Evolutionary conservation across 768 basidiomycete species (phyloP).

Genomic region (Amanita pallidorosea): DNA sequence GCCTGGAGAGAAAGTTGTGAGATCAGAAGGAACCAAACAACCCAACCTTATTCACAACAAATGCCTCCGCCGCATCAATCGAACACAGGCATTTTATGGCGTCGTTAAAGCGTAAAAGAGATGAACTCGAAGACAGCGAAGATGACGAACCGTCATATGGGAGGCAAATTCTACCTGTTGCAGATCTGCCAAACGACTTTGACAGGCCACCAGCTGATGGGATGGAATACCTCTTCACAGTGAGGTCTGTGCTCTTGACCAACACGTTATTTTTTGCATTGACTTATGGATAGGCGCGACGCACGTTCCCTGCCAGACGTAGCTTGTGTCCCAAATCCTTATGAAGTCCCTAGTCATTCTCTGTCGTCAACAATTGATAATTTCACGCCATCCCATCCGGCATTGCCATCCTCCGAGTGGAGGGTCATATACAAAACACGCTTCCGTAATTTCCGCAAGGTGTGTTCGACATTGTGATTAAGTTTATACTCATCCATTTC

Average conservation of each 20-base stretch:
- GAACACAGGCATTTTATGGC: constrained; percentile 12
- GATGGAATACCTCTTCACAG: constrained; percentile 71
- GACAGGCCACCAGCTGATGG: constrained; percentile 59
- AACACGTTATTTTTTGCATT: background rate
- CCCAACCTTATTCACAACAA: background rate
- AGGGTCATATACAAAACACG: constrained; percentile 40
- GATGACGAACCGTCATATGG: constrained; percentile 55
- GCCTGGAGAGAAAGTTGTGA: background rate
- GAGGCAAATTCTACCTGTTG: constrained; percentile 72
- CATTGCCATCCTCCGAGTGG: constrained; percentile 63
- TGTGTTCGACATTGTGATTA: constrained; percentile 15
- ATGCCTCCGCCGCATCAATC: background rate
- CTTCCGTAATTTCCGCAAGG: constrained; percentile 60
- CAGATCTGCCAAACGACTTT: constrained; percentile 63
- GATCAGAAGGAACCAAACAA: constrained; percentile 1
- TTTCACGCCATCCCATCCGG: constrained; percentile 16
- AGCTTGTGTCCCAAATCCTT: constrained; percentile 62
- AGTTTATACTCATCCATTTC: constrained; percentile 5
- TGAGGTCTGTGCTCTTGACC: constrained; percentile 39
- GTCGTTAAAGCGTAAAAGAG: constrained; percentile 45
- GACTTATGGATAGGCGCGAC: constrained; percentile 44
- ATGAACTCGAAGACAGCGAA: constrained; percentile 38
- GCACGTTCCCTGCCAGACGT: constrained; percentile 53
- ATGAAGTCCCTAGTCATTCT: constrained; percentile 29
- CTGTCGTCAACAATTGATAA: constrained; percentile 8